These are phyloP conservation scores for Psilocybe sp. DNA, from an alignment of 768 basidiomycete species.

Conservation along the genomic window DNA sequence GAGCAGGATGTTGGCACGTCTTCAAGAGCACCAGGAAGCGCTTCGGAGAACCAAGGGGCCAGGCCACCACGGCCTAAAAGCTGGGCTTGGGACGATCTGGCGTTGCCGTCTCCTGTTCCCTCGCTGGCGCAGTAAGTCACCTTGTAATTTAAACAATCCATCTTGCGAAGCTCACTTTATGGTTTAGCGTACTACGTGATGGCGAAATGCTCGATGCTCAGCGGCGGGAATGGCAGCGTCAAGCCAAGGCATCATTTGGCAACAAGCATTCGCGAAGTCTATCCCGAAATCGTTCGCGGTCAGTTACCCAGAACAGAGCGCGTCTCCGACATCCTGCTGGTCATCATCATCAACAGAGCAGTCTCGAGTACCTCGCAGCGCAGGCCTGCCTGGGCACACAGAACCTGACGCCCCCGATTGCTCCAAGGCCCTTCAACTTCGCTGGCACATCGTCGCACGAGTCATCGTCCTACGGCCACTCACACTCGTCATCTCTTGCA, in stretches of 20 bases:
- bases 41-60: not conserved
- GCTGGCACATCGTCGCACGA: constrained; percentile 15
- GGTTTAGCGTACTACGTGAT: constrained; percentile 62
- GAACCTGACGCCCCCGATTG: constrained; percentile 42
- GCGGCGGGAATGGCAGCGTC: constrained; percentile 62
- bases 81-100: constrained; percentile 59
- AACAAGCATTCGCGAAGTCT: constrained; percentile 61
- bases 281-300: constrained; percentile 63
- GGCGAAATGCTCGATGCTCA: constrained; percentile 58
- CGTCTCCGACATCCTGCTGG: constrained; percentile 17
- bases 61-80: constrained; percentile 48
- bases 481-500: constrained; percentile 34
- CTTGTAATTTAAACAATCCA: constrained; percentile 1
- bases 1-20: not conserved
- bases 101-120: constrained; percentile 54
- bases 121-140: constrained; percentile 49
- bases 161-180: constrained; percentile 1
- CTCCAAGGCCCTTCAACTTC: constrained; percentile 17
- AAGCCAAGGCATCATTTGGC: constrained; percentile 61
- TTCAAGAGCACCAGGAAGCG: not conserved
- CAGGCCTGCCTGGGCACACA: constrained; percentile 69
- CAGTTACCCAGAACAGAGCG: constrained; percentile 34
- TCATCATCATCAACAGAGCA: constrained; percentile 23
- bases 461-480: constrained; percentile 23
- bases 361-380: constrained; percentile 62